These are phyloP conservation scores for Talaromyces atroroseus DNA, from an alignment of 2,329 filamentous ascomycete species.

Conservation along the genomic window DNA sequence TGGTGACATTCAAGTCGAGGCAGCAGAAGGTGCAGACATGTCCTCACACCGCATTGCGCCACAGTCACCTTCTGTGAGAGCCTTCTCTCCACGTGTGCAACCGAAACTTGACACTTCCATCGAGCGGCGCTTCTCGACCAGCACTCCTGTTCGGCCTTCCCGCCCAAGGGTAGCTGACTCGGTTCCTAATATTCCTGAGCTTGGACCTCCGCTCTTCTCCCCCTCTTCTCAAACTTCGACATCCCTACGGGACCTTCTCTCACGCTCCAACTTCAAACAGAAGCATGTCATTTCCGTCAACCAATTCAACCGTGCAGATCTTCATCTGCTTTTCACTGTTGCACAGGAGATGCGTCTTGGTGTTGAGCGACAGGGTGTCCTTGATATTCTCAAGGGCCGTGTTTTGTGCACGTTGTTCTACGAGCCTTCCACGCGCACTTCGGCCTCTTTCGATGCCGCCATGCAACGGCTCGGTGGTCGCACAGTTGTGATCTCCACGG, in stretches of 20 bases:
- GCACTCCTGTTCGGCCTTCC: conserved; percentile 32
- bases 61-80: conserved; percentile 55
- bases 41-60: conserved; percentile 55
- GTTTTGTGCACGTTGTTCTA: conserved; percentile 93
- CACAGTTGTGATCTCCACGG: conserved; percentile 74
- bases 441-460: conserved; percentile 90
- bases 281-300: conserved; percentile 87
- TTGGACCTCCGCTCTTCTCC: conserved; percentile 36
- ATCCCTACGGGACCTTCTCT: conserved; percentile 64
- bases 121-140: conserved; percentile 33
- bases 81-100: conserved; percentile 37
- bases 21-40: conserved; percentile 66
- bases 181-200: conserved; percentile 23
- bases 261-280: conserved; percentile 79
- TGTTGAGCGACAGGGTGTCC: conserved; percentile 83
- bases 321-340: conserved; percentile 91
- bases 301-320: conserved; percentile 78
- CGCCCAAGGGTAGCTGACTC: conserved; percentile 24
- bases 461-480: conserved; percentile 97
- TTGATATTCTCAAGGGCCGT: conserved; percentile 79
- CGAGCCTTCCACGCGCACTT: conserved; percentile 93
- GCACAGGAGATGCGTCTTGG: conserved; percentile 96
- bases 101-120: conserved; percentile 32
- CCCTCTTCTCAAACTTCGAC: conserved; percentile 51
- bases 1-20: conserved; percentile 55